Conservation (phyloP, 352 stramenopile species). For the Phytophthora ohioensis region DNA sequence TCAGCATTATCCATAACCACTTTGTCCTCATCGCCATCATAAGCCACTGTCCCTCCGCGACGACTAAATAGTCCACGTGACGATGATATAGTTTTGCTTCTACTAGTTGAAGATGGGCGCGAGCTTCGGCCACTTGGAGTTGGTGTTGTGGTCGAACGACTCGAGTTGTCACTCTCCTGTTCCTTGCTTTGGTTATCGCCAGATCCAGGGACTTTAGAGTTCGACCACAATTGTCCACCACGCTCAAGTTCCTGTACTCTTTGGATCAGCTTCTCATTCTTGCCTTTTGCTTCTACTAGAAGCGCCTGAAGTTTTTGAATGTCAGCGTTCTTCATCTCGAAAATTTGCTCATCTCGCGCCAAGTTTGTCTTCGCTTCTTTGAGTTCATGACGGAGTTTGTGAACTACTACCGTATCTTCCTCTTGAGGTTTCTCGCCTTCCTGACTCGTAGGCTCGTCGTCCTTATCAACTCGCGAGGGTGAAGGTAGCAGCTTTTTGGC, state of each 20-base stretch:
- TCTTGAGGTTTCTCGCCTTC: constrained; percentile 13
- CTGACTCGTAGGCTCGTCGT: constrained; percentile 21
- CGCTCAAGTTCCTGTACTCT: constrained; percentile 77
- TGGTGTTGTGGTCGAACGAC: constrained; percentile 19
- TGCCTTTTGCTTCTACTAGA: constrained; percentile 67
- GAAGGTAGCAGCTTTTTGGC: constrained; percentile 37
- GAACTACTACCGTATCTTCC: constrained; percentile 33
- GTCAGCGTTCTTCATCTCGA: constrained; percentile 85
- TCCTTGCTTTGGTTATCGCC: constrained; percentile 11
- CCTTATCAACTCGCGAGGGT: constrained; percentile 5
- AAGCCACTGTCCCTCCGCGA: constrained; percentile 41
- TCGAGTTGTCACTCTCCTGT: constrained; percentile 17
- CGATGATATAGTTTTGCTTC: constrained; percentile 50
- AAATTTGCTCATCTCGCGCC: constrained; percentile 82
- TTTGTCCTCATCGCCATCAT: constrained; percentile 67
- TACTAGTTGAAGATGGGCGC: constrained; percentile 16
- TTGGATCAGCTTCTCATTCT: constrained; percentile 79
- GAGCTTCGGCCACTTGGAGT: constrained; percentile 17
- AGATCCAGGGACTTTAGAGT: constrained; percentile 25
- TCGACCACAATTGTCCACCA: constrained; percentile 75
- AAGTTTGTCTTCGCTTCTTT: constrained; percentile 73
- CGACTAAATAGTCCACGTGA: constrained; percentile 71
- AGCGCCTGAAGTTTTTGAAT: constrained; percentile 71
- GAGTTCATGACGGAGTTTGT: constrained; percentile 64
- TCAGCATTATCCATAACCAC: constrained; percentile 67